A percentile compares a stretch with the other conserved stretches of the same genome.
These are phyloP conservation scores for Pterocarpus santalinus DNA, from an alignment of 306 rosid species.

Conservation along the genomic window DNA sequence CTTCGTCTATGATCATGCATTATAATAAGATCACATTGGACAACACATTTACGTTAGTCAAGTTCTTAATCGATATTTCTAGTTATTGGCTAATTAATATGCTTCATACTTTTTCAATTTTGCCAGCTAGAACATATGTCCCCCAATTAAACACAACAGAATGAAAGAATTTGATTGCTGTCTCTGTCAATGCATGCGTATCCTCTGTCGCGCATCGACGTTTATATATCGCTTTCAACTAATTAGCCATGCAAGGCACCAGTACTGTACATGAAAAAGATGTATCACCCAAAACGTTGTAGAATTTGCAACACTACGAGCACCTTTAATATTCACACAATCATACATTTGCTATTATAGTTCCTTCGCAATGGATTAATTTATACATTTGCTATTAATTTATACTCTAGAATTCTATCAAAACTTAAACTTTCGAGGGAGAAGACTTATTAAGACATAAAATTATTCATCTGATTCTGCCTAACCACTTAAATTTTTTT, in stretches of 20 bases:
- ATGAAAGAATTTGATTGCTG: background rate
- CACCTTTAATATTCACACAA: background rate
- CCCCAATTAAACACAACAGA: background rate
- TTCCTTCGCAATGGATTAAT: background rate
- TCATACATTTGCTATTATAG: background rate
- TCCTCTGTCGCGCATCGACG: background rate
- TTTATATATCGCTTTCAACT: conserved; percentile 13
- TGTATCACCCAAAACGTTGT: background rate
- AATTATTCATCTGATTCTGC: too few species aligned
- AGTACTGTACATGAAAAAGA: background rate
- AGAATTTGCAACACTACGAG: background rate
- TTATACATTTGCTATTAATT: background rate
- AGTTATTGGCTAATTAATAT: conserved; percentile 1
- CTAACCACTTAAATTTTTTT: too few species aligned
- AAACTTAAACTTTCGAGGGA: too few species aligned
- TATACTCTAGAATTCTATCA: too few species aligned
- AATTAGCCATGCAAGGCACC: background rate
- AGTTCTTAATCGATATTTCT: background rate
- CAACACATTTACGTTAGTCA: background rate
- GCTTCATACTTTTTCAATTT: conserved; percentile 7
- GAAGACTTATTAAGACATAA: too few species aligned
- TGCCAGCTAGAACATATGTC: background rate
- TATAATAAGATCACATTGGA: conserved; percentile 5
- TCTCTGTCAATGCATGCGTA: conserved; percentile 8
- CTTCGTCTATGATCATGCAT: background rate